A percentile compares a stretch with the other conserved stretches of the same genome.
Conservation (phyloP, 2,329 filamentous ascomycete genomes). For the Sclerotiophoma versabilis region DNA sequence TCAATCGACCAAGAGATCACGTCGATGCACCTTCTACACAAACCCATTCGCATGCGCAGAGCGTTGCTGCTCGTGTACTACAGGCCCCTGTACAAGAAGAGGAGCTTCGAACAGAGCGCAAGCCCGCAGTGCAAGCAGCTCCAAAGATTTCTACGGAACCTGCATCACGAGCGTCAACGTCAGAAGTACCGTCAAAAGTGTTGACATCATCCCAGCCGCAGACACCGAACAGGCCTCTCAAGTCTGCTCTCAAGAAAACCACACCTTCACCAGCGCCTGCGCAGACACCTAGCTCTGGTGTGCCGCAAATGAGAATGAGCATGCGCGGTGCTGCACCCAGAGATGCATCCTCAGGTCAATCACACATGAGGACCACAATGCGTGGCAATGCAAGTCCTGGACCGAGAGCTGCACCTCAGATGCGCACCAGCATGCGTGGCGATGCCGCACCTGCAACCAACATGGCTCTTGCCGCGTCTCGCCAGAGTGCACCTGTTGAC, state of each 20-base stretch:
- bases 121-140: not conserved
- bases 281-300: slow-evolving; percentile 15
- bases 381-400: slow-evolving; percentile 23
- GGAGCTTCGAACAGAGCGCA: slow-evolving; percentile 9
- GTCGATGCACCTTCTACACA: slow-evolving; percentile 14
- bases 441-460: slow-evolving; percentile 32
- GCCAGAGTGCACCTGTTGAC: slow-evolving; percentile 39
- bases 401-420: slow-evolving; percentile 24
- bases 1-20: slow-evolving; percentile 68
- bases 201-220: slow-evolving; percentile 22
- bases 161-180: slow-evolving; percentile 3
- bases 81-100: slow-evolving; percentile 22
- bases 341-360: slow-evolving; percentile 19
- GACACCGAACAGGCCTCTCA: slow-evolving; percentile 43
- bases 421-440: slow-evolving; percentile 51
- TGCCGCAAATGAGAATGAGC: slow-evolving; percentile 46
- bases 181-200: slow-evolving; percentile 6
- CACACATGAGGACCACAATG: slow-evolving; percentile 48
- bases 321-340: slow-evolving; percentile 38
- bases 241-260: slow-evolving; percentile 53
- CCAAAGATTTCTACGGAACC: not conserved
- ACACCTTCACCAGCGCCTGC: slow-evolving; percentile 25
- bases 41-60: slow-evolving; percentile 3
- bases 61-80: slow-evolving; percentile 14
- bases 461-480: slow-evolving; percentile 44